Conservation (phyloP, 805 yeast species). For the Candida arabinofermentans region DNA sequence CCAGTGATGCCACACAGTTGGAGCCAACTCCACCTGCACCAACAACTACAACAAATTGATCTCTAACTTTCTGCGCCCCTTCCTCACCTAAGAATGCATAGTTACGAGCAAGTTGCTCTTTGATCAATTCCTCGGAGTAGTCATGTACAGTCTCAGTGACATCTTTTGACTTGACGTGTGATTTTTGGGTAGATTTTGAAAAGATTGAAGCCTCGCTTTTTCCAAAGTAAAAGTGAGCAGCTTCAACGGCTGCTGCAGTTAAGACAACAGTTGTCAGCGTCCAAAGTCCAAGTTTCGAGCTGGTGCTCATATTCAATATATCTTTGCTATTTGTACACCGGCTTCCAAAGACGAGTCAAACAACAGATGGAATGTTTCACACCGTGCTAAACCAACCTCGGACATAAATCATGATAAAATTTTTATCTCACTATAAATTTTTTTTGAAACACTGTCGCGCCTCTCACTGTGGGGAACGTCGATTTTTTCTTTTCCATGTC, state of each 20-base stretch:
- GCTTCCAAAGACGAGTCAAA: too few species aligned
- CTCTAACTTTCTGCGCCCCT: conserved; percentile 71
- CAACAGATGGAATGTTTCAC: too few species aligned
- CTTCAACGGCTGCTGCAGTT: conserved; percentile 36
- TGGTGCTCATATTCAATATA: not conserved
- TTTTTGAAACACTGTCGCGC: too few species aligned
- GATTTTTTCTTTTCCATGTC: not conserved
- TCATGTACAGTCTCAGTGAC: conserved; percentile 11
- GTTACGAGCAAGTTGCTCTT: conserved; percentile 91
- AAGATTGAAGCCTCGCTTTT: not conserved
- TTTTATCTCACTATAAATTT: too few species aligned
- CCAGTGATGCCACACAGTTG: conserved; percentile 88
- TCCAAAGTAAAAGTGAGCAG: conserved; percentile 26
- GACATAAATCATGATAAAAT: too few species aligned
- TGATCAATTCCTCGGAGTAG: conserved; percentile 66
- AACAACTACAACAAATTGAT: conserved; percentile 67
- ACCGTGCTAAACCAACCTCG: too few species aligned
- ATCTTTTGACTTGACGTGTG: not conserved
- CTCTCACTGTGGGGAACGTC: too few species aligned
- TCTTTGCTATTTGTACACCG: not conserved
- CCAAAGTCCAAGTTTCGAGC: conserved; percentile 11
- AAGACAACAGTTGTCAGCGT: conserved; percentile 28
- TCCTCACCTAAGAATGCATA: conserved; percentile 87
- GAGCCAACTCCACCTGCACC: conserved; percentile 99
- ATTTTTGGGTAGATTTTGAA: not conserved